Evolutionary conservation across 2,329 filamentous ascomycete genomes (phyloP), one percentile per base, ranked within the genome.

Genomic region (Colletotrichum neosansevieriae): DNA sequence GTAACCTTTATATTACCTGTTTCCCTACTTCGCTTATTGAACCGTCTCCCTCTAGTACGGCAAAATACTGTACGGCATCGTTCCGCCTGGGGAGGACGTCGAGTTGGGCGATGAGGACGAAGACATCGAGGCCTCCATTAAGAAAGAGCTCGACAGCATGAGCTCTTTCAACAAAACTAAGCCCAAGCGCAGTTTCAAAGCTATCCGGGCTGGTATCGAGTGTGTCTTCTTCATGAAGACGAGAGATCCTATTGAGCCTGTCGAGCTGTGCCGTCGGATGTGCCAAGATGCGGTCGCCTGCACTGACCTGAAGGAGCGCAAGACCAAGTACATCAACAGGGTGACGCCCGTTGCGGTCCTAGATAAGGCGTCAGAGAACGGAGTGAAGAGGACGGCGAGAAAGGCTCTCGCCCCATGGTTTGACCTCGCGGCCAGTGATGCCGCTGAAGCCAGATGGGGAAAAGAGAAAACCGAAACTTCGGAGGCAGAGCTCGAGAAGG

Each of bases 41-140:
- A 10, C 5, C 17, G 5, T n/a, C 44, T 44, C 64, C 29, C 29
- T 11, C 70, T 32, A 94, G 88, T 93, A 92, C 74, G 90, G 88
- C 21, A 86, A 91, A 72, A 86, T 84, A 69, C 79, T 89, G 71
- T 91, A 89, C 74, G 83, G 81, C 67, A 84, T 89, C 70, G 76
- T 77, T 44, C 79, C 80, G 17, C 73, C 77, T 4, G 74, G 77
- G 3, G 75, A 77, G 47, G 76, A 74, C 15, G 75, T 75, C 24
- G 71, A 74, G 21, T 74, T 78, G 6, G 82, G 82, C 6, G 81
- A 81, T 17, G 84, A 84, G 0, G 79, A 78, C 13, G 80, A 80
- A n/a, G 91, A 94, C 73, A 93, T 96, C 72, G 92, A 94, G 75
- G 84, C 88, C 5, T 86, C 89, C 32, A 93, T 96, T 72, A 78